Percentiles rank a stretch among this genome's conserved stretches.
Conservation (phyloP, 1,284 basidiomycete species). For the Mycena citricolor region DNA sequence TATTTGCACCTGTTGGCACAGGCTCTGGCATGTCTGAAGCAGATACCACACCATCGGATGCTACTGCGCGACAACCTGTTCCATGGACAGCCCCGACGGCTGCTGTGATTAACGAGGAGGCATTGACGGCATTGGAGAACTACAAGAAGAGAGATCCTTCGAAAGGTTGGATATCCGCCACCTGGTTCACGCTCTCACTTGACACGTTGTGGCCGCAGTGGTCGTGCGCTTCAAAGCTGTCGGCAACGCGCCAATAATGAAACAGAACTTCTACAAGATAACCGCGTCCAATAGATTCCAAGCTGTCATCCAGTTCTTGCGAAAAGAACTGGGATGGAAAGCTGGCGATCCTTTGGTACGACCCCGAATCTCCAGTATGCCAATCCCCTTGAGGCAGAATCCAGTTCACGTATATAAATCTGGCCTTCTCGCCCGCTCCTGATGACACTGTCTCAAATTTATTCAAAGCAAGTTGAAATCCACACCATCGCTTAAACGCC, state of each 20-base stretch:
- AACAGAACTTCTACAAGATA: slow-evolving; percentile 96
- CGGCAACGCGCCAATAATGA: slow-evolving; percentile 88
- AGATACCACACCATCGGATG: slow-evolving; percentile 43
- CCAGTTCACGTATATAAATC: slow-evolving; percentile 97
- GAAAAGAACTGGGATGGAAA: slow-evolving; percentile 90
- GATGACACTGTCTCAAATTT: slow-evolving; percentile 92
- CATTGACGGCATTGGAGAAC: slow-evolving; percentile 71
- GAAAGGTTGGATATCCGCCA: slow-evolving; percentile 57
- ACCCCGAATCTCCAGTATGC: background rate
- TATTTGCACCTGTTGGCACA: too few relatives aligned
- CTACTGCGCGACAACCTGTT: slow-evolving; percentile 40
- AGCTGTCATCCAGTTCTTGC: slow-evolving; percentile 91
- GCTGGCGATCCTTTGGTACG: slow-evolving; percentile 80
- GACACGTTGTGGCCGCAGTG: slow-evolving; percentile 78
- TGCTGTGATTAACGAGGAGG: slow-evolving; percentile 49
- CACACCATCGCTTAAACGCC: slow-evolving; percentile 1
- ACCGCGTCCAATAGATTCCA: slow-evolving; percentile 94
- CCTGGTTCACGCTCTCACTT: background rate
- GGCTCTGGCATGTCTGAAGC: slow-evolving; percentile 23
- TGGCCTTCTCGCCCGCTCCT: slow-evolving; percentile 93
- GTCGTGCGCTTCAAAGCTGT: slow-evolving; percentile 98
- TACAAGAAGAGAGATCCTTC: slow-evolving; percentile 84
- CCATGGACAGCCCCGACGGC: slow-evolving; percentile 46
- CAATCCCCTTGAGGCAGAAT: slow-evolving; percentile 1
- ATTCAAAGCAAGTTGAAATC: slow-evolving; percentile 62